Base-by-base conservation (phyloP, 1,284 basidiomycete species). In the Psilocybe mexicana region DNA sequence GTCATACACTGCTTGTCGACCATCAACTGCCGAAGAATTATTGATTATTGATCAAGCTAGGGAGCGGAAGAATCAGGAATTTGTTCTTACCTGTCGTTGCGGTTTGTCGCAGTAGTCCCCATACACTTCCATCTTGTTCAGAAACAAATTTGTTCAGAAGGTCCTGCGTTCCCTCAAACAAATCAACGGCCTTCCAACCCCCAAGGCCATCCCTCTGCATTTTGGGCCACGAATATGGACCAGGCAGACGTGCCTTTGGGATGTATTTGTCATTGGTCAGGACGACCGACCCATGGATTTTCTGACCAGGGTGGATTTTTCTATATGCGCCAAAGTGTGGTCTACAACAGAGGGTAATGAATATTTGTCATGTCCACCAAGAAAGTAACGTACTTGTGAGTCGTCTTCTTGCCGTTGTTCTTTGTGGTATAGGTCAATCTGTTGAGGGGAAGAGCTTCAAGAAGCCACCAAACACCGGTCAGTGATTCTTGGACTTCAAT, bases 401-500 rank as follows among this genome's bases (percentile, higher is more conserved):
- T 57, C 25, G 24, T 48, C 38, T n/a, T 12, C 14, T 51, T 54
- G 18, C 18, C 35, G 4, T 52, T 36, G 11, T 49, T 6, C 10
- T 46, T 11, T 25, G 46, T 48, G 14, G 36, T 47, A 57, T 60
- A 63, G n/a, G 62, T 57, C 28, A 64, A 47, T 7, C 61, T 53
- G n/a, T 52, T 61, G n/a, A 66, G 53, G 2, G 60, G 65, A 12
- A 59, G 35, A 5, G 43, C 33, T 30, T 67, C 67, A 3, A 65
- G 52, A 3, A 54, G 45, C 55, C 58, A 47, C 63, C 65, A 66
- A 10, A 46, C n/a, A 25, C 43, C 44, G 0, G 54, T 65, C 54
- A 67, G 50, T n/a, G 67, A 65, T 51, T 64, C 65, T 24, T 38
- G 55, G 36, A 61, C n/a, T 6, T 55, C 36, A n/a, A 55, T 54